These are phyloP conservation scores for Sarcocystis neurona DNA, from an alignment of 169 alveolate species.

Conservation along the genomic window DNA sequence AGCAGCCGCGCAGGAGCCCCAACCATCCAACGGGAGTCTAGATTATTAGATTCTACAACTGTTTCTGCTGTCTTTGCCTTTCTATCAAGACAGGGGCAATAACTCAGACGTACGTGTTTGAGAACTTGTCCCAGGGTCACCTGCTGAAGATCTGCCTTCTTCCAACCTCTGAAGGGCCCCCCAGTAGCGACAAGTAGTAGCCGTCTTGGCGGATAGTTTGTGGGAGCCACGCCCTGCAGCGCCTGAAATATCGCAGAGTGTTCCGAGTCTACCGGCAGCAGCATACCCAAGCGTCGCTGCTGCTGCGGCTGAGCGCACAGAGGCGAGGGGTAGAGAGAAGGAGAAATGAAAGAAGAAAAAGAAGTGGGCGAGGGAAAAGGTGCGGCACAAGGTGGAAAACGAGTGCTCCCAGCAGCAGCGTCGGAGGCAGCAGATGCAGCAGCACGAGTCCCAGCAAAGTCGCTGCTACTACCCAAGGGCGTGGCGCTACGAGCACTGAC, in stretches of 20 bases:
- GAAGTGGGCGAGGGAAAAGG: background rate
- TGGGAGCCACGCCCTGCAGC: slow-evolving; percentile 64
- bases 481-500: too few species aligned
- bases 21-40: background rate
- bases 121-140: slow-evolving; percentile 57
- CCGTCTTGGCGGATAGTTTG: slow-evolving; percentile 5
- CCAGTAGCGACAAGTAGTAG: slow-evolving; percentile 63
- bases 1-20: background rate
- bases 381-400: too few species aligned
- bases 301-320: too few species aligned
- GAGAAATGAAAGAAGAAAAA: background rate
- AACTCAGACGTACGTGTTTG: slow-evolving; percentile 61
- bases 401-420: too few species aligned
- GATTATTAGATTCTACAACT: background rate
- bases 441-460: too few species aligned
- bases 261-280: slow-evolving; percentile 85
- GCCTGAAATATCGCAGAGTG: slow-evolving; percentile 87
- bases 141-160: slow-evolving; percentile 35
- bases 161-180: slow-evolving; percentile 65
- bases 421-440: too few species aligned
- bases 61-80: background rate
- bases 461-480: too few species aligned
- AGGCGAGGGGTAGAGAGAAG: background rate
- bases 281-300: slow-evolving; percentile 26
- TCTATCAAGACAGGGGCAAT: background rate